Evolutionary conservation across 352 stramenopile genomes (phyloP).

Genomic region (Pythium graminicola): DNA sequence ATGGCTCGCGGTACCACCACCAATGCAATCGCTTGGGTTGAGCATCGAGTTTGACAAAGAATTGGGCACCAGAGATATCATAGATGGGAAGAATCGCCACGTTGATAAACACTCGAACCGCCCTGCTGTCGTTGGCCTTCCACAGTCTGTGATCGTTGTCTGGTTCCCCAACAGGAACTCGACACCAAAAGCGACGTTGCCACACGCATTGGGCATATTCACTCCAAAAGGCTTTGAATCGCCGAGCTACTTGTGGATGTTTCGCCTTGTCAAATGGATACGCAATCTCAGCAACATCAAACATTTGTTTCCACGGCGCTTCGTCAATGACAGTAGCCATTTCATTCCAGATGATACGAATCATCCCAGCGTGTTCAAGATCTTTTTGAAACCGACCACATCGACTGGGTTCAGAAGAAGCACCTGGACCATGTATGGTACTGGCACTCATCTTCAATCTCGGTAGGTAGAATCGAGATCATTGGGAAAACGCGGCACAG

Average conservation of each 20-base stretch:
- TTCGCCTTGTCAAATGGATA: neutral
- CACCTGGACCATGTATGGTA: neutral
- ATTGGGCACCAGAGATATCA: too few relatives aligned
- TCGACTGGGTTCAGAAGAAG: neutral
- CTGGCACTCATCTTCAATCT: neutral
- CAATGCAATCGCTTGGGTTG: neutral
- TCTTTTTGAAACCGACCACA: neutral
- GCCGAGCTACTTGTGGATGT: neutral
- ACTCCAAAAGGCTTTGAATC: neutral
- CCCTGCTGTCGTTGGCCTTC: neutral
- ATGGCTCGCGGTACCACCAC: neutral
- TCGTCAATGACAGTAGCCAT: neutral
- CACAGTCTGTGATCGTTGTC: too few relatives aligned
- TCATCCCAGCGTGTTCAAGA: neutral
- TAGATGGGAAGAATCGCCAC: too few relatives aligned
- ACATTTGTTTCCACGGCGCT: neutral
- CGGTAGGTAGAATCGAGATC: neutral
- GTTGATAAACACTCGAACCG: neutral
- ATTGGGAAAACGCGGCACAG: neutral
- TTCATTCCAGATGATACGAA: neutral
- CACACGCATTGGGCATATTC: neutral
- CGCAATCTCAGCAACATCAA: neutral
- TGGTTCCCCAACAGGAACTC: too few relatives aligned
- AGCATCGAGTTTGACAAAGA: neutral
- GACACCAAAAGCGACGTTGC: neutral